These are phyloP conservation scores for Hygrophorus russula DNA, from an alignment of 768 basidiomycete species.

Conservation along the genomic window DNA sequence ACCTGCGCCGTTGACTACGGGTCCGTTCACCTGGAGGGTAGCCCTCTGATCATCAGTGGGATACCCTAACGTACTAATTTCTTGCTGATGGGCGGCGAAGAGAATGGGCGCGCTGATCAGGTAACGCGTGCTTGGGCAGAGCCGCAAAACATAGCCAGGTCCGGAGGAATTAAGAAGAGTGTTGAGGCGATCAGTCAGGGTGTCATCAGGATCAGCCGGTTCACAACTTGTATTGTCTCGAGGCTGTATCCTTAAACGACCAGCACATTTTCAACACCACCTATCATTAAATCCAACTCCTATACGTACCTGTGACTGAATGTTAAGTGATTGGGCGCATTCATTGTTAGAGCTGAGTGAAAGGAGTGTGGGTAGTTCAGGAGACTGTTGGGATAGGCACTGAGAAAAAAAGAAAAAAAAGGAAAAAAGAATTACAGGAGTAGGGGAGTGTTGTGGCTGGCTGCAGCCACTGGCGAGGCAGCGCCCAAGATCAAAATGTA, in stretches of 20 bases:
- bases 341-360: no score
- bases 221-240: not conserved
- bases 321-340: no score
- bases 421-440: no score
- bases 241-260: not conserved
- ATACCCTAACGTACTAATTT: constrained; percentile 73
- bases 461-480: no score
- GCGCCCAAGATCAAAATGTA: no score
- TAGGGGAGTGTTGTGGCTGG: no score
- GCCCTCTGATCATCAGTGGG: constrained; percentile 61
- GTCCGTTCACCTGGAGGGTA: constrained; percentile 56
- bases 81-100: constrained; percentile 60
- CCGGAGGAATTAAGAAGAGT: constrained; percentile 53
- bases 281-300: no score
- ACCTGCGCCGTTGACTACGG: constrained; percentile 46
- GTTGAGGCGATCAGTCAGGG: constrained; percentile 59
- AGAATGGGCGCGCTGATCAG: constrained; percentile 52
- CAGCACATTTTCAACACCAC: no score
- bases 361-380: no score
- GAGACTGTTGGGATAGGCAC: no score
- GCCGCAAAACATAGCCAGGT: constrained; percentile 47
- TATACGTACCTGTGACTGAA: no score
- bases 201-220: constrained; percentile 30
- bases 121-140: constrained; percentile 59
- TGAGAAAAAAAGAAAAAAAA: no score